Conservation (phyloP, 495 filamentous ascomycete species). For the Aspergillus cavernicola region DNA sequence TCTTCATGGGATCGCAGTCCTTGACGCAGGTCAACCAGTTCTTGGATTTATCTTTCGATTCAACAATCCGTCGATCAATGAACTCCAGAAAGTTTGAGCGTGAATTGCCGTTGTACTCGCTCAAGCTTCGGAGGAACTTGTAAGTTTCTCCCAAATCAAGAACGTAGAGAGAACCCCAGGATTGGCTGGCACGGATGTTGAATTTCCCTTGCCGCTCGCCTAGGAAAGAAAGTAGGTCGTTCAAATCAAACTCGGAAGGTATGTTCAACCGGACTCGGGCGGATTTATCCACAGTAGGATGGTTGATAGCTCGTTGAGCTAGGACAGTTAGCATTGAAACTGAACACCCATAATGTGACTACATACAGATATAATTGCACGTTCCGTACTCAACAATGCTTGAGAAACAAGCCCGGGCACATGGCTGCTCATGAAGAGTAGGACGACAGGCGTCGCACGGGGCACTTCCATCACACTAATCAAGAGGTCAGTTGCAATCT, state of each 20-base stretch:
- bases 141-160: conserved; percentile 44
- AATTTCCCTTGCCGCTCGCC: conserved; percentile 42
- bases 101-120: conserved; percentile 45
- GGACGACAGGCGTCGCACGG: conserved; percentile 49
- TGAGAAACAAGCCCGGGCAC: conserved; percentile 45
- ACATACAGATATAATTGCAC: conserved; percentile 50
- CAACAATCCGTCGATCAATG: conserved; percentile 44
- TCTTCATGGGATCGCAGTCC: conserved; percentile 43
- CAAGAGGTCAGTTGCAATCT: conserved; percentile 1
- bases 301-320: conserved; percentile 50
- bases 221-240: conserved; percentile 40
- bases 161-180: conserved; percentile 43
- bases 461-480: conserved; percentile 44
- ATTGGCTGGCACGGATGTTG: conserved; percentile 47
- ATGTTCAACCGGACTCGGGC: conserved; percentile 40
- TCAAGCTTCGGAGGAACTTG: conserved; percentile 41
- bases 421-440: conserved; percentile 46
- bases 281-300: conserved; percentile 34
- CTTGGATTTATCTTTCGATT: conserved; percentile 47
- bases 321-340: neutral
- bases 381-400: conserved; percentile 50
- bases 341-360: neutral
- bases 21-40: conserved; percentile 47
- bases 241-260: conserved; percentile 40
- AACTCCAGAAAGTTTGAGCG: conserved; percentile 46